Evolutionary conservation across 2,329 filamentous ascomycete species (phyloP).

Genomic region (Fusarium anthophilum): DNA sequence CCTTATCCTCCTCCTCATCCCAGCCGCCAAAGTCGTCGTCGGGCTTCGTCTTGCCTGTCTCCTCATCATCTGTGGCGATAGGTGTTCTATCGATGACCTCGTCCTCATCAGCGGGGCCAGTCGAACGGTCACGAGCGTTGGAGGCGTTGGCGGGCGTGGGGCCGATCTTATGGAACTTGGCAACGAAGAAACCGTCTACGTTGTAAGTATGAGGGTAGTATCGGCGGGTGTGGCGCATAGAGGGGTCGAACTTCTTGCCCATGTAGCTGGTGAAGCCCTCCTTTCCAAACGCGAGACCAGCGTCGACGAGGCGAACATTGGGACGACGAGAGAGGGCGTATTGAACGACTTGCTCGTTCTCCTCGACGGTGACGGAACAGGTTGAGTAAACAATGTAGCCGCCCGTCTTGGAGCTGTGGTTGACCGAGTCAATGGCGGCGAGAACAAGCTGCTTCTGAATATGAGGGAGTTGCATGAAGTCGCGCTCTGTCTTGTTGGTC

Average conservation of each 20-base stretch:
- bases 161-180: constrained; percentile 94
- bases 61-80: constrained; percentile 60
- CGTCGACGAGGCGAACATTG: constrained; percentile 93
- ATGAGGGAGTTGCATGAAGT: constrained; percentile 93
- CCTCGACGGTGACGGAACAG: constrained; percentile 92
- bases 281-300: constrained; percentile 87
- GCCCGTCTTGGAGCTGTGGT: constrained; percentile 90
- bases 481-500: constrained; percentile 96
- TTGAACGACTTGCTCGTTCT: constrained; percentile 89
- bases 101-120: constrained; percentile 46
- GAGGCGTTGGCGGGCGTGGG: constrained; percentile 70
- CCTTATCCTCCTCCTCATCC: constrained; percentile 76
- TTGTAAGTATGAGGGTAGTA: constrained; percentile 95
- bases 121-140: constrained; percentile 46
- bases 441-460: constrained; percentile 94
- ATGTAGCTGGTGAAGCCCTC: constrained; percentile 92
- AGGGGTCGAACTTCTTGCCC: constrained; percentile 90
- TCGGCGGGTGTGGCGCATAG: constrained; percentile 81
- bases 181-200: constrained; percentile 98
- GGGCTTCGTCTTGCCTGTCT: constrained; percentile 49
- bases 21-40: constrained; percentile 75
- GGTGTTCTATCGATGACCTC: constrained; percentile 75
- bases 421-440: constrained; percentile 92
- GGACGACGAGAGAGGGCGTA: constrained; percentile 92
- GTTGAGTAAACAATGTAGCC: constrained; percentile 98